Evolutionary conservation across 768 basidiomycete species (phyloP).

Genomic region (Mycena kentingensis): DNA sequence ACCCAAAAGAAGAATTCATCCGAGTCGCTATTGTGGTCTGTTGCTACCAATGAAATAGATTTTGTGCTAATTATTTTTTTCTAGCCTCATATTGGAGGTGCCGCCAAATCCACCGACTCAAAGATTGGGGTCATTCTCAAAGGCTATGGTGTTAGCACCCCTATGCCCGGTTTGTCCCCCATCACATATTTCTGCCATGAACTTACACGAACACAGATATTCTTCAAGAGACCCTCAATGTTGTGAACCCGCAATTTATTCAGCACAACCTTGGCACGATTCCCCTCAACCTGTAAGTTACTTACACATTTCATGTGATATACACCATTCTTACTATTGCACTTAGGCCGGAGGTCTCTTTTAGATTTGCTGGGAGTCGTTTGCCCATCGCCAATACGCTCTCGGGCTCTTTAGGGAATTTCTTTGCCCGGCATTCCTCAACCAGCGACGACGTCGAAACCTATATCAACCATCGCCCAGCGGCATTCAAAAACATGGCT

Average conservation of each 20-base stretch:
- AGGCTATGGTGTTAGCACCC: too few species aligned
- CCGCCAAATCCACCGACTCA: too few species aligned
- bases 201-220: too few species aligned
- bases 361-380: background rate
- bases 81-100: too few species aligned
- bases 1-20: background rate
- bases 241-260: background rate
- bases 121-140: too few species aligned
- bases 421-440: background rate
- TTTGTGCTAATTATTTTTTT: background rate
- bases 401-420: background rate
- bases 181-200: background rate
- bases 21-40: background rate
- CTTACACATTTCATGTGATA: background rate
- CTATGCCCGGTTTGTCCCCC: too few species aligned
- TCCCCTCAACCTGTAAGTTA: background rate
- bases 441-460: background rate
- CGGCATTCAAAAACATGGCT: background rate
- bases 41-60: too few species aligned
- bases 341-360: constrained; percentile 1
- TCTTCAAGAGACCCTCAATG: background rate
- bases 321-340: background rate
- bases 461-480: constrained; percentile 1
- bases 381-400: background rate
- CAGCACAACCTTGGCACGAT: background rate